Evolutionary conservation across 257 asterid genomes (phyloP), one percentile per base, ranked within the genome.

Genomic region (Buddleja alternifolia): DNA sequence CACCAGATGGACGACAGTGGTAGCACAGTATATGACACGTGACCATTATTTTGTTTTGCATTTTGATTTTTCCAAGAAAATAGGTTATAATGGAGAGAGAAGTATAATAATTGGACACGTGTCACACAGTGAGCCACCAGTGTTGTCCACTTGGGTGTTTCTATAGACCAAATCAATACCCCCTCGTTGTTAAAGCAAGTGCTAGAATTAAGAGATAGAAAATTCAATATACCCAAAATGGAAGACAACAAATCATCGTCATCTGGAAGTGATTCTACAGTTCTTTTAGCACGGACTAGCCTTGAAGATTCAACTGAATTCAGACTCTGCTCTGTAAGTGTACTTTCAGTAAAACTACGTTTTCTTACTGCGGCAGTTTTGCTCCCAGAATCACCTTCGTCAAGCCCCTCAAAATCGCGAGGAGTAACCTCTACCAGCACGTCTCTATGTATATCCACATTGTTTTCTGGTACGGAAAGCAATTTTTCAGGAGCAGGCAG

Each of bases 221-320:
- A 55, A 64, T 16, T 46, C 16, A 42, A 70, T 44, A 20, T 82
- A 92, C 98, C 98, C 78, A 92, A 83, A 74, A 92, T 92, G 62
- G 96, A 92, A 61, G 98, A 92, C 75, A 92, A 78, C 77, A 87
- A 69, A 86, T 92, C 98, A 71, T 87, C 90, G 63, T 89, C 96
- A 76, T 87, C 88, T 9, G 96, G 98, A 71, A 88, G 73, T 63
- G 88, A 75, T 70, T 81, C 94, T 20, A 76, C 59, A 4, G 84
- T 78, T 81, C 71, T 81, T 85, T 79, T 89, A 63, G 68, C 56
- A 73, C 79, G 86, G 66, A 84, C 85, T 72, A 80, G 77, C 75
- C 94, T 82, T 16, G 89, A 85, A 36, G 96, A 87, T 71, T 85
- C 95, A 55, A 77, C 85, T 52, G 98, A 87, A 84, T 92, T 80